Percentiles rank a stretch among this genome's conserved stretches.
Conservation (phyloP, 805 yeast species). For the Metschnikowia cerradonensis region DNA sequence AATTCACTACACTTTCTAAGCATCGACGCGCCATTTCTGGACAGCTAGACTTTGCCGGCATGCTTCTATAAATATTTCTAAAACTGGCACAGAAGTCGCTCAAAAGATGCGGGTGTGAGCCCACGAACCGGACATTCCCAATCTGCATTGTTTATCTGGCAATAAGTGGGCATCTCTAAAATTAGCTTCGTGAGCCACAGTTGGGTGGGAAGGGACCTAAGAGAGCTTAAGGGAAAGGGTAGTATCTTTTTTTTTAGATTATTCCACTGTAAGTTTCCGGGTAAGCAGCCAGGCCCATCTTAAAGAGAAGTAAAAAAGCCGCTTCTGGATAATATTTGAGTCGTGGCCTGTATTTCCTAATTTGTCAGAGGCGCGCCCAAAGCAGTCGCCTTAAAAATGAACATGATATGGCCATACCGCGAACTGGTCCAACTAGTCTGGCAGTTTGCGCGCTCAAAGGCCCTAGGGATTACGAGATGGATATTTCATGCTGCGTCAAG, state of each 20-base stretch:
- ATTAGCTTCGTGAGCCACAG: background rate
- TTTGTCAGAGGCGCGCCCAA: background rate
- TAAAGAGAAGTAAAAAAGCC: background rate
- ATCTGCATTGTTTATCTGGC: background rate
- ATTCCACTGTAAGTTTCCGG: no score
- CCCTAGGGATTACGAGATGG: background rate
- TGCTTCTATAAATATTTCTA: background rate
- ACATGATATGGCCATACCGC: background rate
- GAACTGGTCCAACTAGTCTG: background rate
- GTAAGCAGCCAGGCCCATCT: background rate
- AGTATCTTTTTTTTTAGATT: no score
- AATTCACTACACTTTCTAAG: background rate
- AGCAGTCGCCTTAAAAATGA: background rate
- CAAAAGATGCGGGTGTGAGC: background rate
- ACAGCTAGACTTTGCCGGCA: background rate
- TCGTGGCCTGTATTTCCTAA: background rate
- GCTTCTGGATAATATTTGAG: background rate
- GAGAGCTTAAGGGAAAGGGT: no score
- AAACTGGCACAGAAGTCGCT: background rate
- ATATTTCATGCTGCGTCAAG: background rate
- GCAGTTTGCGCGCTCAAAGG: background rate
- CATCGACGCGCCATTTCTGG: background rate
- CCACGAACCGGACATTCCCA: background rate
- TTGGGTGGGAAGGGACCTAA: no score
- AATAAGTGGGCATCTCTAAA: background rate